These are phyloP conservation scores for Ophidiomyces ophidiicola DNA, from an alignment of 2,329 filamentous ascomycete species.

Conservation along the genomic window DNA sequence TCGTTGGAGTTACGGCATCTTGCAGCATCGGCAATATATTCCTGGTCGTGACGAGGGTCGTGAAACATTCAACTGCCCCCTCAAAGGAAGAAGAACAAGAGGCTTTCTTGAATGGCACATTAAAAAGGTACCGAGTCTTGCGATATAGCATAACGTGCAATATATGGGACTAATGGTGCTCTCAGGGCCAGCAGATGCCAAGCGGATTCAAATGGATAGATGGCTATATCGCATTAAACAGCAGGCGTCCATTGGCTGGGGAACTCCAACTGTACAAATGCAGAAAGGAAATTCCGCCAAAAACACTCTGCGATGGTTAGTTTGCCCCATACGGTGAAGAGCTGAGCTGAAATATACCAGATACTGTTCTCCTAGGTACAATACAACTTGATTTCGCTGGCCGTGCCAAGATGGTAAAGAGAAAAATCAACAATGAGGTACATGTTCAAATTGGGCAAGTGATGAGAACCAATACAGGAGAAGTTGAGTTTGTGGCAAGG, in stretches of 20 bases:
- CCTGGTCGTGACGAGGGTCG: conserved; percentile 9
- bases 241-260: neutral
- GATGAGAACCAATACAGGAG: neutral
- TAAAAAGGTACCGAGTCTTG: conserved; percentile 11
- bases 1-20: conserved; percentile 13
- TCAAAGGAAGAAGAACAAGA: conserved; percentile 2
- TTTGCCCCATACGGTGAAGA: neutral
- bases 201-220: conserved; percentile 11
- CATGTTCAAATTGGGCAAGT: conserved; percentile 2
- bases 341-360: conserved; percentile 1
- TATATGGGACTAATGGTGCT: neutral
- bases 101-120: conserved; percentile 12
- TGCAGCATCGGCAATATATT: conserved; percentile 12
- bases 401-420: neutral
- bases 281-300: conserved; percentile 1
- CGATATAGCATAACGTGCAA: too few relatives aligned
- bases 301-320: neutral
- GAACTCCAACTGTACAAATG: conserved; percentile 8
- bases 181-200: conserved; percentile 3
- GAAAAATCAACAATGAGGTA: neutral
- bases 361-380: conserved; percentile 1
- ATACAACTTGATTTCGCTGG: neutral
- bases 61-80: conserved; percentile 12
- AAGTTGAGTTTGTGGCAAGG: conserved; percentile 2
- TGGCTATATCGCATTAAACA: conserved; percentile 7